Evolutionary conservation across 2,329 filamentous ascomycete genomes (phyloP), one percentile per base, ranked within the genome.

Genomic region (Fusarium citri): DNA sequence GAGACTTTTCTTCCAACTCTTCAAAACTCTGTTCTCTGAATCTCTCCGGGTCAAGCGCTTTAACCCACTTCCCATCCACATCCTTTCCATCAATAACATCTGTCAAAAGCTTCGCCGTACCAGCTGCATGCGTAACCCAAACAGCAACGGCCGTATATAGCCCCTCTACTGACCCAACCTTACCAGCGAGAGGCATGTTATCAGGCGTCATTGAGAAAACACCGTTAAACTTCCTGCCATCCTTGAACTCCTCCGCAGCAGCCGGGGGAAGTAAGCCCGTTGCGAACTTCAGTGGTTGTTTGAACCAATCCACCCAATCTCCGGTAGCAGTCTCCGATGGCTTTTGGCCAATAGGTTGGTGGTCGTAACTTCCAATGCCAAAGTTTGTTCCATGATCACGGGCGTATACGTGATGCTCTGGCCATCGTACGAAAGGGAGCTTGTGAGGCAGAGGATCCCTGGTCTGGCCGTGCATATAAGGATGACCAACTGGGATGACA

Each of bases 191-290:
- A 0, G 73, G 73, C 73, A 75, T 75, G 23, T 75, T 75, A 15
- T 75, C 73, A 1, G 73, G 73, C 0, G 73, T 75, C 71, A 75
- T 75, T 1, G 73, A 75, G 41, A 75, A 75, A 6, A 75, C 65
- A 8, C 73, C 73, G 11, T 75, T 75, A 30, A 75, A 75, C 7
- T 47, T 37, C 1, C 51, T 64, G 0, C 64, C 63, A 4, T 50
- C 14, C 12, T 40, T 16, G 10, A 74, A 74, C 8, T 72, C 57
- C 8, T 41, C 40, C 1, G 49, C 48, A 2, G 64, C 48, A 31
- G 47, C 18, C 0, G 64, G 40, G 5, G 73, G 73, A 3, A 75
- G 31, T 3, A 75, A n/a, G 0, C 55, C 55, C 0, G 43, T 61
- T 1, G 67, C 71, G 2, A 56, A 49, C 3, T 60, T 61, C 8